Base-by-base conservation (phyloP, 2,329 filamentous ascomycete genomes). In the Sphaerulina populicola region DNA sequence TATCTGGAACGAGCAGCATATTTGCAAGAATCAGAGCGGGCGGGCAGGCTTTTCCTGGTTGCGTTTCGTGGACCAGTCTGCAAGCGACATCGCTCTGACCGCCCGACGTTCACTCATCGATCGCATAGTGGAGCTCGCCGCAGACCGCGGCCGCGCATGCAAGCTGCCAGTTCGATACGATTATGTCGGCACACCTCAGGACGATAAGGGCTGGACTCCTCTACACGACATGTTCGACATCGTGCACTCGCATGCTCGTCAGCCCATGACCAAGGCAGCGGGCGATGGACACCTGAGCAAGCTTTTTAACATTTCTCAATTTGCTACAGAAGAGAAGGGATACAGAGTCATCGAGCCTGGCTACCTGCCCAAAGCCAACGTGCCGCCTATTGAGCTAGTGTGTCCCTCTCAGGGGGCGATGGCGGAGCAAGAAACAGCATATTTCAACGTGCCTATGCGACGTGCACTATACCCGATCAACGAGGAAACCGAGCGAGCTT, bases 181-280 rank as follows among this genome's bases (percentile, higher is more conserved):
- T 46, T 74, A 77, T 1, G 75, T 78, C 14, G 76, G 81, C 44
- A 67, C 78, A 15, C 76, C 81, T 44, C 67, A 77, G 53, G 75
- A 76, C 44, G 66, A 66, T 27, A 52, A 51, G 14, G 63, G 58
- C 4, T 89, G 79, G 60, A 80, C 80, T 0, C 88, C 89, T 0
- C 74, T 78, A 0, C 87, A 94, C 65, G 82, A 87, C 0, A 76
- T 97, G 65, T 82, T 98, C 68, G 84, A 88, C 63, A 88, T 97
- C 55, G 76, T 81, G 29, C 78, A 85, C 31, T 81, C 85, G 14
- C 78, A 81, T 46, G 79, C 86, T 61, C 79, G 79, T 35, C 76
- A 74, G 57, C 78, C 86, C 1, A 68, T 94, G 7, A 79, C 82
- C 1, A 80, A 89, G 6, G 75, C 88, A 9, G 83, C 87, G 0